Base-by-base conservation (phyloP, 2,329 filamentous ascomycete species). In the Bipolaris victoriae region DNA sequence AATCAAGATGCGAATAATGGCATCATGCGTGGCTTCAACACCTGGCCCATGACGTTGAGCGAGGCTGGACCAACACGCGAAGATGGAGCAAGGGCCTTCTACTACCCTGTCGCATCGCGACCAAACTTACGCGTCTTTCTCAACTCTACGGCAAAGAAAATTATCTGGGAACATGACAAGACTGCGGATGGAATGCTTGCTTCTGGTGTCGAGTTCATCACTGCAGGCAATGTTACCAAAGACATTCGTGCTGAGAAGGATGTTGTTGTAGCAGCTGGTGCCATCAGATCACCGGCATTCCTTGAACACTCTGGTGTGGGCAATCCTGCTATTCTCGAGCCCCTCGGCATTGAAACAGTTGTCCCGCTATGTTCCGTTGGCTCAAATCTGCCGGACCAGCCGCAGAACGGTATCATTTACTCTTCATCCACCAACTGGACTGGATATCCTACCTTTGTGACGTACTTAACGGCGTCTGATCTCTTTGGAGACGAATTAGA, bases 11-110 rank as follows among this genome's bases (percentile, higher is more conserved):
- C 76, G 1, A 81, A 82, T 61, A 71, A 70, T 11, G 80, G 81
- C 4, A 53, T 64, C 11, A 77, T 82, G 77, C 61, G 74, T n/a
- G 81, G 81, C 9, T 81, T 78, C 57, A 69, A 70, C 15, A 57
- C 77, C 2, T 80, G 74, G 66, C 78, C 80, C 1, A 74, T 72
- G 61, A 83, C 79, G 1, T 52, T 81, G 15, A 71, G 82, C 55
- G 57, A 67, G 1, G 66, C 68, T 1, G 66, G 69, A 15, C 70
- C 77, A 58, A 68, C 79, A 10, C 76, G 81, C 10, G 75, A 78
- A 54, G 80, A 83, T 67, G 79, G 81, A 35, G 81, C 79, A 3
- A 70, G 79, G 15, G 78, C 80, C 4, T 83, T 81, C 60, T 83
- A 81, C 61, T 80, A 73, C 51, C 79, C 81, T 1, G 65, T 79